Evolutionary conservation across 163 green algal genomes (phyloP), one percentile per base, ranked within the genome.

Genomic region (Scenedesmus sp.): DNA sequence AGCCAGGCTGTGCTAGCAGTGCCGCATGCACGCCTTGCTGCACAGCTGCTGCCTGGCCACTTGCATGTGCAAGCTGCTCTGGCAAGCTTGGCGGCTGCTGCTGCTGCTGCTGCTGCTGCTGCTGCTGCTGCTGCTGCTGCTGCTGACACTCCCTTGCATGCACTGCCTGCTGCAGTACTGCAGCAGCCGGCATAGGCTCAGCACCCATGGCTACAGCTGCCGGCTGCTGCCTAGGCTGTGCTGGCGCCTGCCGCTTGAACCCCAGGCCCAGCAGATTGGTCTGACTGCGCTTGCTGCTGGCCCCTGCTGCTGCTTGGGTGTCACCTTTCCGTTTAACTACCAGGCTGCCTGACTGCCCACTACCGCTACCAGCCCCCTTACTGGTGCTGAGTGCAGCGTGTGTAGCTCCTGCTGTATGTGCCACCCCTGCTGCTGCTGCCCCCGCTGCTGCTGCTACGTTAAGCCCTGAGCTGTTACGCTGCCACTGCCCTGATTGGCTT

Each of bases 221-320:
- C 53, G n/a, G 49, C 30, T 68, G 22, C 72, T 84, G 78, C 37
- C 15, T 35, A 56, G 42, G 33, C 35, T 24, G 42, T 35, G 22
- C 35, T 51, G 42, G 24, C 33, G 18, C 33, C 12, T 84, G 78
- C 13, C 43, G 78, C 37, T 84, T n/a, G 22, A 59, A 51, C 35
- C 78, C 65, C 7, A 76, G 65, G 30, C 65, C 65, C 30, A 76
- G 65, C 30, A 76, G 40, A 7, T n/a, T 76, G 37, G 65, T 40
- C 24, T 76, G 65, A 40, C 30, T 76, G 65, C 65, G 65, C 65
- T 51, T 84, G 78, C 59, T 89, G 83, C 83, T 79, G 56, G 49
- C 59, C n/a, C 24, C 35, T 37, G 56, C 59, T 43, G 56, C 35
- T n/a, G 35, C 26, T 16, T 84, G 79, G 9, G 26, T 61, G 42